Base-by-base conservation (phyloP, 768 basidiomycete genomes). In the Kwoniella bestiolae region DNA sequence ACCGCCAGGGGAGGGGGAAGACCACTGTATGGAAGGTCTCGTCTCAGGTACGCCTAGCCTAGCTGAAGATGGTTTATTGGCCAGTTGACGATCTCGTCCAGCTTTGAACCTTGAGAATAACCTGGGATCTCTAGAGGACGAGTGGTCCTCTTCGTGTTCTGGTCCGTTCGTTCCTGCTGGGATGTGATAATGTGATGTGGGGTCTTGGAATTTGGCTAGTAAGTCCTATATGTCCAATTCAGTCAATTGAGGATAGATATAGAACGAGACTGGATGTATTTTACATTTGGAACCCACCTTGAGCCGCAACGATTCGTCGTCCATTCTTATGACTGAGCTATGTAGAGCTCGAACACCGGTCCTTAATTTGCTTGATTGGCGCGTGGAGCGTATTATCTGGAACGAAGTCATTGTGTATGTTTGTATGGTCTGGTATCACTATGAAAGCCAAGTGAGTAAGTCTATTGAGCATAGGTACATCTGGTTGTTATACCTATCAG, bases 161-260 rank as follows among this genome's bases (percentile, higher is more conserved):
- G 76, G 76, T 26, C 76, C 76, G 2, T 49, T 56, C 3, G 65
- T 58, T 7, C 76, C 76, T 41, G 70, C 66, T 11, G 72, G 64
- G 29, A 78, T 68, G 53, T 78, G 68, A 50, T 65, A 78, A 28
- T 67, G 72, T 8, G 65, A 66, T 1, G 67, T 64, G 7, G 76
- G 76, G 32, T 78, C 73, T 52, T 68, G 52, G 55, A 78, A 78
- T 35, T 78, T 74, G 14, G 63, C 67, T 16, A 68, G 26, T 3
- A 77, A 66, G 4, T 71, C 66, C 70, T 71, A 38, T 21, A 55
- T 25, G 11, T 35, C 31, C 8, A 31, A 26, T 9, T 56, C 49
- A 51, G 21, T 9, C n/a, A 28, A 51, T 7, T 26, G 49, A 28
- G 29, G 18, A n/a, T 51, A 4, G 12, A 25, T 51, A 4, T 28